Base-by-base conservation (phyloP, 352 stramenopile species). In the Globisporangium viniferum region DNA sequence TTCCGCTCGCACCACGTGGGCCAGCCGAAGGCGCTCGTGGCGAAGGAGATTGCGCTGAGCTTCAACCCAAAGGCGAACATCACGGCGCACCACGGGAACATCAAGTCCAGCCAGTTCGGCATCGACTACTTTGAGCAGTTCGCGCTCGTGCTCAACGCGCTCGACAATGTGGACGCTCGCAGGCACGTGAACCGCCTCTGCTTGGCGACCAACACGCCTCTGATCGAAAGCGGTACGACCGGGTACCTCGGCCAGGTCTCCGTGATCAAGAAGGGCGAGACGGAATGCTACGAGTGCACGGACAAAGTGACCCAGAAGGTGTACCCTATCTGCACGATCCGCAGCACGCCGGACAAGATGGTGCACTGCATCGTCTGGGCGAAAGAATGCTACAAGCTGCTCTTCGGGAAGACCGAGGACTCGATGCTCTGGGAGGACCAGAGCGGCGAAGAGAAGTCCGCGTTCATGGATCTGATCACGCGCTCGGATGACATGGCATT, bases 291-390 rank as follows among this genome's bases (percentile, higher is more conserved):
- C 75, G 98, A 99, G 81, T 99, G 98, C 83, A 95, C 97, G 33
- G 88, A 95, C 44, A 95, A 96, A 62, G 89, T 92, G 75, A 84
- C 97, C 68, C 65, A 98, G 67, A 99, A 99, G 74, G 95, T 99
- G 31, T 99, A 99, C 79, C 97, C 98, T 24, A 99, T 99, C 74
- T 99, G 98, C 79, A 99, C 98, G 49, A 99, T 99, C 77, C 92
- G 98, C 73, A 97, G 88, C 54, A 99, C 98, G 18, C 98, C 98
- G 0, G 96, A 98, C 75, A 99, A 99, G 84, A 98, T 98, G 66
- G 98, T 99, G 33, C 98, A 99, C 81, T 99, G 97, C 77, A 99
- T 99, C 70, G 98, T 99, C 33, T 99, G 98, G 98, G 97, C 96
- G 46, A 96, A 96, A 60, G 89, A 96, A 71, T 96, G 85, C 72